Percentiles rank a stretch among this genome's conserved stretches.
Conservation (phyloP, 306 rosid species). For the Quercus bicolor region DNA sequence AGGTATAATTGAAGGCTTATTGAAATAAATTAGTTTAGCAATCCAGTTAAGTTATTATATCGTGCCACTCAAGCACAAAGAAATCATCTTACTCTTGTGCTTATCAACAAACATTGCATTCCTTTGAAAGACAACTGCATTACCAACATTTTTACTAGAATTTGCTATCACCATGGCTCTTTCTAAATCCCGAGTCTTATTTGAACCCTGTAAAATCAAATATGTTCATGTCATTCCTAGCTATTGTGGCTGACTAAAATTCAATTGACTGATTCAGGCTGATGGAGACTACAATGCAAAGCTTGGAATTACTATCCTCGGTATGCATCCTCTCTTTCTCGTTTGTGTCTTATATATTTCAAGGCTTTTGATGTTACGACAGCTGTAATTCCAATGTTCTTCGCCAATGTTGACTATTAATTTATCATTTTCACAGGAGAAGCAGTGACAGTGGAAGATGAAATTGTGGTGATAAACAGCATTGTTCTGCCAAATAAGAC, state of each 20-base stretch:
- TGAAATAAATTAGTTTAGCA: neutral
- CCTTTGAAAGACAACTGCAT: neutral
- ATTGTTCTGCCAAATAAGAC: conserved; percentile 91
- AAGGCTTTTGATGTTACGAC: neutral
- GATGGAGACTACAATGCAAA: conserved; percentile 81
- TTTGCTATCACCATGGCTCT: too few relatives aligned
- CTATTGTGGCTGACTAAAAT: conserved; percentile 18
- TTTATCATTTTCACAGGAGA: conserved; percentile 57
- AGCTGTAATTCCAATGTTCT: neutral
- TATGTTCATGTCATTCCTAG: neutral
- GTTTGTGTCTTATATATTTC: neutral
- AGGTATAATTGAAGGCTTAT: neutral
- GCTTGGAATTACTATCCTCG: conserved; percentile 84
- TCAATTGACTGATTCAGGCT: conserved; percentile 42
- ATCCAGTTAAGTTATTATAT: neutral
- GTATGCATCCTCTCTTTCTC: conserved; percentile 34
- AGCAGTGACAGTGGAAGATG: conserved; percentile 87
- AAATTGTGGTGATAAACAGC: conserved; percentile 82
- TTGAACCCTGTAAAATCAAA: neutral
- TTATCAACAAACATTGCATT: neutral
- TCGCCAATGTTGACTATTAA: neutral
- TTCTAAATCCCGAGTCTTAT: too few relatives aligned
- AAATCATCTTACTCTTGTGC: neutral
- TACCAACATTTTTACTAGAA: too few relatives aligned
- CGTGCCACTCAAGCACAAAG: neutral